Evolutionary conservation across 306 rosid species (phyloP), one percentile per base, ranked within the genome.

Genomic region (Trifolium repens): DNA sequence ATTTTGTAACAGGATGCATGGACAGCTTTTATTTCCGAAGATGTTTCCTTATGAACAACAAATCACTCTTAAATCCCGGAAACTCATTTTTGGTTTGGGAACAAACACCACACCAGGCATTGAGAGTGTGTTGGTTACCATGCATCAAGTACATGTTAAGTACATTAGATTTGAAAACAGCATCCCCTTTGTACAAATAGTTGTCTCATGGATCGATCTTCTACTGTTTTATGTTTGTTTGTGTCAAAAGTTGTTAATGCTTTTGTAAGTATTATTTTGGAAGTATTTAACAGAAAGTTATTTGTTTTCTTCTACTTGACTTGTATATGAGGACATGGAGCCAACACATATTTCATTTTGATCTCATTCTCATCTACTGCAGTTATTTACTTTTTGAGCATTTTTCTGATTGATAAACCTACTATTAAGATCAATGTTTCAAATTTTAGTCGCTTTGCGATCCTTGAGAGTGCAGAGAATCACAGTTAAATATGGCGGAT

Each of bases 21-120:
- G 98, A 80, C 93, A 16, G 61, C 87, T 50, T 94, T 89, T 78
- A 75, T 91, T 74, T 90, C 98, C 69, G 85, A 87, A 88, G 98
- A 94, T 46, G 90, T 87, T 59, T 82, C 84, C 71, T 85, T 84
- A 79, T 71, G 75, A 80, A 60, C 77, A 77, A 85, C 5, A 77
- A 61, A 69, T 63, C 75, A 63, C 59, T 27, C 55, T 58, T 24
- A 35, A 52, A 26, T 43, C 80, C 39, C n/a, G 81, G 71, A 64
- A 53, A 69, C 53, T 54, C 83, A 64, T 53, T 69, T 83, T 69
- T 83, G 83, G 74, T 47, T 61, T 32, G 53, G 34, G 66, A 75
- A 37, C 76, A 58, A 64, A 42, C 65, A 59, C 53, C 72, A 42
- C 65, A 59, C 53, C 72, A 40, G 46, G 73, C 58, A 57, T 27